Base-by-base conservation (phyloP, 1,284 basidiomycete genomes). In the Ceratobasidium sp. region DNA sequence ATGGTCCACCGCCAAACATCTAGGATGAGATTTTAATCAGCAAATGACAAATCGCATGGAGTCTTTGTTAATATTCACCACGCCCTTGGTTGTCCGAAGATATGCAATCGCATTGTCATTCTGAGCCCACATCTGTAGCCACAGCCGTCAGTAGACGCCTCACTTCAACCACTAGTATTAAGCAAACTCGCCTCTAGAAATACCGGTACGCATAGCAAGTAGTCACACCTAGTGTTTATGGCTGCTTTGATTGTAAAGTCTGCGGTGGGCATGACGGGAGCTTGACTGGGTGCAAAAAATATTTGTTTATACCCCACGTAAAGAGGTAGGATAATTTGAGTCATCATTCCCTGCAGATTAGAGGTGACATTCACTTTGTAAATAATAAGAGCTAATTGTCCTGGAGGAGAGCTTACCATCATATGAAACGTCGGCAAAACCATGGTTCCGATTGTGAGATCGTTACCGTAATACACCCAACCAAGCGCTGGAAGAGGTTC, bases 151-250 rank as follows among this genome's bases (percentile, higher is more conserved):
- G 17, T 40, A 32, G 42, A 22, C 10, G 20, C 6, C 17, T 40
- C 38, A 7, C 15, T 4, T 13, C 1, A 31, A 20, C 13, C 4
- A 12, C n/a, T 15, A 15, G 25, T 17, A 2, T 20, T 20, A 34
- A 62, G 49, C n/a, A 12, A 8, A 49, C 67, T 32, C 20, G 69
- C 71, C 50, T 72, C 72, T 3, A 65, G 32, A 53, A 72, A 70
- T 3, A 34, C 68, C 0, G 72, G 72, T 5, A 72, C 53, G 42
- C 57, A 27, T n/a, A 73, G 34, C 6, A 69, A 7, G 22, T 38
- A 38, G 17, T 38, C 27, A 12, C 45, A 50, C 13, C 52, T 27
- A 1, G 50, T 54, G 3, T 32, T 55, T 7, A 17, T 45, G 17
- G 60, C 32, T 17, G 40, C 57, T 15, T 70, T 31, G 25, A 72